Evolutionary conservation across 2,329 filamentous ascomycete species (phyloP), one percentile per base, ranked within the genome.

Genomic region (Ceratocystis eucalypticola): DNA sequence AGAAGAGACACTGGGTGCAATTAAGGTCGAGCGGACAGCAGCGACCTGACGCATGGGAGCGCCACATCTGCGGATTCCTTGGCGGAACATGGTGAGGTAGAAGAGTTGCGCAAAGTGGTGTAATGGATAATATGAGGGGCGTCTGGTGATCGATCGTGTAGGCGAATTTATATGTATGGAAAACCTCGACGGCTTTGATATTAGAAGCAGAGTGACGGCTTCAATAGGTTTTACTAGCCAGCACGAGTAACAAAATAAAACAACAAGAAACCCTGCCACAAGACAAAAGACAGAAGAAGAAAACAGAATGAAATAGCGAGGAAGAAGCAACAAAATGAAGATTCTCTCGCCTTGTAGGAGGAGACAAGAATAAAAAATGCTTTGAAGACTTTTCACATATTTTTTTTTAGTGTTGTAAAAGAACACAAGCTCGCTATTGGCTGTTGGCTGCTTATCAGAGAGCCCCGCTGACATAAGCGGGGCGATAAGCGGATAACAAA

Each of bases 61-160:
- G 53, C 48, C 20, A 44, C 66, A 69, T 50, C 53, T 67, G 46
- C 68, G 63, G 25, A 68, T 25, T 46, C 63, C 64, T 67, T 68
- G 68, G 45, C 69, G 68, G 64, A 70, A 67, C 69, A 70, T 70
- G 6, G 7, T 67, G 67, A 41, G 37, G 12, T 41, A 41, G 1
- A 15, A 41, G 37, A 41, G 37, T 41, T 41, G 37, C 37, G 37
- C 37, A 41, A 41, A 12, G 10, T 5, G 37, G 4, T 15, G 10
- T 15, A 2, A 15, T 12, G 2, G 12, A 3, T 4, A 2, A 15
- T 41, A 12, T 41, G 37, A 41, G 37, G 37, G 10, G 8, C 4
- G 37, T 41, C 10, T 41, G 37, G 10, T 41, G 37, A 41, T 41
- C 10, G 10, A 41, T 41, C 37, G 10, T 41, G 22, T 17, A 10